Evolutionary conservation across 164 flowering plant genomes (phyloP), one percentile per base, ranked within the genome.

Genomic region (Akebia trifoliata): DNA sequence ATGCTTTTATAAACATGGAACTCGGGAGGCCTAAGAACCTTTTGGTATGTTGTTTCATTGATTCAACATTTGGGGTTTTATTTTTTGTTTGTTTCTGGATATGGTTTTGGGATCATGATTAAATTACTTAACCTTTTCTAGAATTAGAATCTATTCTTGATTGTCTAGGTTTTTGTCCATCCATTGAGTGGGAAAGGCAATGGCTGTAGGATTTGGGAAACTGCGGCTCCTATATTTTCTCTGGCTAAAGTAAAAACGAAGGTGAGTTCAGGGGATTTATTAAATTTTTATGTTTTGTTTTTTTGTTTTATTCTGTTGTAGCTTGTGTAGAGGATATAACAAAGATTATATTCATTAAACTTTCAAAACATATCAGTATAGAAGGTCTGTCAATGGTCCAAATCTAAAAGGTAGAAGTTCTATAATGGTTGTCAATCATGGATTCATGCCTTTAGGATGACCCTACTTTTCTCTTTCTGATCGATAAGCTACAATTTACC

Each of bases 111-210:
- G 32, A 37, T 35, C 28, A 48, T 20, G 25, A 32, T 36, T 9
- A 38, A 14, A 31, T 57, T 65, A 36, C 45, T 49, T 49, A 18
- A 56, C 31, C 24, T 21, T 62, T 60, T 70, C 60, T 53, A 50
- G 54, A 17, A 32, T 60, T 53, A 50, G 54, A 17, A 32, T 48
- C 59, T 56, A 20, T 67, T 65, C 69, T 43, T 68, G 45, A 50
- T 61, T 75, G 40, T 29, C 31, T 74, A 92, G 98, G 87, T 92
- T 65, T 87, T 86, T 68, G 82, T 93, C 57, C 73, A 93, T 72
- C 98, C 97, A 56, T 67, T 54, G 65, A 89, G 98, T 69, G 98
- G 98, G 54, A 89, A 84, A 70, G 81, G 78, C 51, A 79, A 75
- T 61, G 98, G 98, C 55, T 64, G 66, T 45, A 75, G 66, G 70